Base-by-base conservation (phyloP, 169 alveolate species). In the Cyclospora cayetanensis region DNA sequence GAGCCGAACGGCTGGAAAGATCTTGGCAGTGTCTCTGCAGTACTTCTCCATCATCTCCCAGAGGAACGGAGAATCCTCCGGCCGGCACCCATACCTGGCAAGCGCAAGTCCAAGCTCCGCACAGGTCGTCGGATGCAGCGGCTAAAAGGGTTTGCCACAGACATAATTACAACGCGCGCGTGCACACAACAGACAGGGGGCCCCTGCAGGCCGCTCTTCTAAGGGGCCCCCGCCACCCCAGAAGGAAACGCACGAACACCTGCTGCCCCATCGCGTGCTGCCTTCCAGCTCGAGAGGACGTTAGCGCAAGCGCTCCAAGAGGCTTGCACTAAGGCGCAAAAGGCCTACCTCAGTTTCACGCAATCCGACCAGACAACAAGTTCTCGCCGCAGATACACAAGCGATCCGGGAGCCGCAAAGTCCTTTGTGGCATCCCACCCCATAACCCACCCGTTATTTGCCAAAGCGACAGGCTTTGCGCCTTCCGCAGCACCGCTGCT, bases 301-400 rank as follows among this genome's bases (percentile, higher is more conserved):
- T n/a, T n/a, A n/a, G n/a, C n/a, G n/a, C n/a, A n/a, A n/a, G n/a
- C n/a, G n/a, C n/a, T n/a, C n/a, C n/a, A n/a, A n/a, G n/a, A n/a
- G n/a, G n/a, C n/a, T n/a, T n/a, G n/a, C n/a, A n/a, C n/a, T n/a
- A n/a, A n/a, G n/a, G n/a, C n/a, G n/a, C n/a, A n/a, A n/a, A n/a
- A n/a, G n/a, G n/a, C n/a, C n/a, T n/a, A n/a, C n/a, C n/a, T n/a
- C n/a, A 97, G 96, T 86, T 97, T 97, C 2, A 97, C 96, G 41
- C 97, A 96, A 93, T 98, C 99, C 27, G 97, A 96, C 99, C 99
- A 98, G 12, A 96, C 97, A n/a, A 96, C 95, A 12, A 98, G 95
- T 55, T 96, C 97, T 79, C 99, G 95, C 89, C 97, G 95, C n/a
- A 97, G 94, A 90, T 98, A 98, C 83, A 97, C 98, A 93, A 97